These are phyloP conservation scores for Aphanomyces astaci DNA, from an alignment of 352 stramenopile genomes.

Conservation along the genomic window DNA sequence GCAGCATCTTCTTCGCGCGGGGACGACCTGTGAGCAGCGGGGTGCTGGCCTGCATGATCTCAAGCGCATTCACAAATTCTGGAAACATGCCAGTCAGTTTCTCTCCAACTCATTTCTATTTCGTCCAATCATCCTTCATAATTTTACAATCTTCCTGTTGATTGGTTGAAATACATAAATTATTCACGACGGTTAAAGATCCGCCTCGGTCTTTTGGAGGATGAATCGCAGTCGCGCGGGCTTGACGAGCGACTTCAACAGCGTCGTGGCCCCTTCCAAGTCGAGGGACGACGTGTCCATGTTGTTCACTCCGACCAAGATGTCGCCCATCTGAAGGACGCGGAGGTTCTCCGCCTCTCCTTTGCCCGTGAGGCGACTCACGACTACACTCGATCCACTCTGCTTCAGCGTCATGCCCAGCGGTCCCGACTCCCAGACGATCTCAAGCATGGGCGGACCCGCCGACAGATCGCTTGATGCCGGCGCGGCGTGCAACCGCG, in stretches of 20 bases:
- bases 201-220: slow-evolving; percentile 17
- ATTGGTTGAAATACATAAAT: background rate
- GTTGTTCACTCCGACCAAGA: slow-evolving; percentile 15
- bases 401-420: slow-evolving; percentile 15
- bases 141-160: no score
- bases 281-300: background rate
- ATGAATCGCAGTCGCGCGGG: slow-evolving; percentile 5
- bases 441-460: background rate
- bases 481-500: background rate
- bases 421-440: slow-evolving; percentile 12
- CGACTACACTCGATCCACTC: background rate
- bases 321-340: slow-evolving; percentile 8
- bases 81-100: no score
- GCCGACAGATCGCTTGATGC: background rate
- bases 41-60: no score
- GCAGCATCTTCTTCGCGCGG: background rate
- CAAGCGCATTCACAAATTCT: no score
- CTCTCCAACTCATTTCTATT: background rate
- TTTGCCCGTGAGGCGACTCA: slow-evolving; percentile 21
- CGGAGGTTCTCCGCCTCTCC: slow-evolving; percentile 1
- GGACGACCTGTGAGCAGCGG: background rate
- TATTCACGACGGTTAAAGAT: slow-evolving; percentile 2
- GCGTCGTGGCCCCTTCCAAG: background rate
- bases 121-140: no score
- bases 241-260: slow-evolving; percentile 19